Evolutionary conservation across 2,329 filamentous ascomycete genomes (phyloP).

Genomic region (Scytalidium sp.): DNA sequence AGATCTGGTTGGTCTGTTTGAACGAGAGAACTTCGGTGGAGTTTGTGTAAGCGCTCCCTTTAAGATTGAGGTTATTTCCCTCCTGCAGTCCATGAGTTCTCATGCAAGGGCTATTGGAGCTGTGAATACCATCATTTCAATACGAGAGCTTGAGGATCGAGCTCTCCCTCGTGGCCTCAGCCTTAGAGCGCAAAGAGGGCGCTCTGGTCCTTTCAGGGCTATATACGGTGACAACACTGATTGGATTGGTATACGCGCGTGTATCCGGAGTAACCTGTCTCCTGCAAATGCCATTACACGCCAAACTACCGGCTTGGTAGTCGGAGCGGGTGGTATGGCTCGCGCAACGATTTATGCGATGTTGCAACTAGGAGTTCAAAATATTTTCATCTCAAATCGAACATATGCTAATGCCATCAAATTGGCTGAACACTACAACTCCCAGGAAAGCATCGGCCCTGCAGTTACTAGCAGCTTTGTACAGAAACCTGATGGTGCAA

Average conservation of each 20-base stretch:
- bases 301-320: slow-evolving; percentile 53
- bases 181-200: slow-evolving; percentile 36
- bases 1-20: slow-evolving; percentile 60
- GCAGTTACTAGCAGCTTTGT: too few species aligned
- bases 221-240: slow-evolving; percentile 77
- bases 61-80: slow-evolving; percentile 65
- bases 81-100: slow-evolving; percentile 61
- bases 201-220: slow-evolving; percentile 61
- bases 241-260: slow-evolving; percentile 73
- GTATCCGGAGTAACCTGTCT: slow-evolving; percentile 65
- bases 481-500: too few species aligned
- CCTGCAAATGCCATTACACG: slow-evolving; percentile 61
- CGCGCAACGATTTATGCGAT: slow-evolving; percentile 72
- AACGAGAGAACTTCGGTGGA: slow-evolving; percentile 65
- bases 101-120: slow-evolving; percentile 72
- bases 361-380: slow-evolving; percentile 69
- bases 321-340: slow-evolving; percentile 70
- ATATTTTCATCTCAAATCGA: slow-evolving; percentile 71
- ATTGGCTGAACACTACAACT: slow-evolving; percentile 67
- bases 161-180: too few species aligned
- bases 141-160: too few species aligned
- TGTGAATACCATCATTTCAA: slow-evolving; percentile 72
- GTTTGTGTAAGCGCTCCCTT: slow-evolving; percentile 68
- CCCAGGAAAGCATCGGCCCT: too few species aligned
- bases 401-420: slow-evolving; percentile 61